Evolutionary conservation across 805 yeast species (phyloP).

Genomic region (Monosporozyma aquatica): DNA sequence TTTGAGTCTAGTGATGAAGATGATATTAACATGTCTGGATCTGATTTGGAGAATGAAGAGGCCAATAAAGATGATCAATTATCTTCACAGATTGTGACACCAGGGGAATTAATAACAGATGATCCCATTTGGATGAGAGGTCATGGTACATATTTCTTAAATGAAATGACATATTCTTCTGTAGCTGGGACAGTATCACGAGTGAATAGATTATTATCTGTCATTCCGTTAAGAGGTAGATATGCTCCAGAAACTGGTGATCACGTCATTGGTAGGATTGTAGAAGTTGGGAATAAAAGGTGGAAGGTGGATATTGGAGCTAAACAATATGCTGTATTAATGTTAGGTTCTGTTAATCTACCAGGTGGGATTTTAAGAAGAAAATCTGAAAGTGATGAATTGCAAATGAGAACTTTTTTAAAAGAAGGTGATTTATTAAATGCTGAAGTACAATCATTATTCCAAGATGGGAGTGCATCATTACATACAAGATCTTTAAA

Average conservation of each 20-base stretch:
- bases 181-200: conserved; percentile 86
- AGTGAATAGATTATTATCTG: conserved; percentile 80
- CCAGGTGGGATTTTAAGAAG: conserved; percentile 96
- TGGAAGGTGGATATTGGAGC: conserved; percentile 98
- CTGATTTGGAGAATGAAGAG: conserved; percentile 30
- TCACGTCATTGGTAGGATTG: conserved; percentile 86
- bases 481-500: conserved; percentile 91
- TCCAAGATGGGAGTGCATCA: conserved; percentile 84
- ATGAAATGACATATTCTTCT: conserved; percentile 71
- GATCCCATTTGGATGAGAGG: conserved; percentile 98
- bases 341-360: conserved; percentile 90
- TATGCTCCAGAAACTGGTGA: conserved; percentile 95
- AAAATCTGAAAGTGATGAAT: conserved; percentile 89
- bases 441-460: conserved; percentile 90
- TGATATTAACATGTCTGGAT: conserved; percentile 6
- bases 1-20: background rate
- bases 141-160: conserved; percentile 83
- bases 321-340: conserved; percentile 82
- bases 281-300: conserved; percentile 86
- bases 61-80: conserved; percentile 34
- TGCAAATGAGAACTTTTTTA: conserved; percentile 87
- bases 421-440: conserved; percentile 94
- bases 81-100: conserved; percentile 57
- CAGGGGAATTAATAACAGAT: conserved; percentile 93
- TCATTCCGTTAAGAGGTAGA: conserved; percentile 75